Conservation (phyloP, 1,284 basidiomycete genomes). For the Ganoderma meredithae region DNA sequence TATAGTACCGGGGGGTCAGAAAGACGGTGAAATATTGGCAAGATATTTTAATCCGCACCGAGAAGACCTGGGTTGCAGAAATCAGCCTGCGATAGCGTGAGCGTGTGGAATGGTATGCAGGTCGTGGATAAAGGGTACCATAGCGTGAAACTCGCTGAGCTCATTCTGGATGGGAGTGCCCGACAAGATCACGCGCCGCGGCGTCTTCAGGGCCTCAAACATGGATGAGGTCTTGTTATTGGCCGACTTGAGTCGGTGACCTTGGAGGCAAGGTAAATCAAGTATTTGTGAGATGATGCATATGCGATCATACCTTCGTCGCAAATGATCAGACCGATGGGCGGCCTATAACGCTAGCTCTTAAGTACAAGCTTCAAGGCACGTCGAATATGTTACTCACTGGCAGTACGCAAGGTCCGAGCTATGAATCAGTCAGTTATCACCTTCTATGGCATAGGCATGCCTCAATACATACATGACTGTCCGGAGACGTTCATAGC, state of each 20-base stretch:
- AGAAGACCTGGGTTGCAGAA: constrained; percentile 94
- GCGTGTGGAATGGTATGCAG: constrained; percentile 2
- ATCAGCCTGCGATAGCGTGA: constrained; percentile 64
- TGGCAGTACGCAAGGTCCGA: constrained; percentile 69
- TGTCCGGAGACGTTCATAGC: constrained; percentile 90
- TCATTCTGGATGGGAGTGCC: constrained; percentile 99
- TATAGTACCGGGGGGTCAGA: neutral
- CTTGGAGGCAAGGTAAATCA: constrained; percentile 47
- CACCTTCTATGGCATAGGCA: constrained; percentile 9
- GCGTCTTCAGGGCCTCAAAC: constrained; percentile 83
- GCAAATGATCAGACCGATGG: constrained; percentile 93
- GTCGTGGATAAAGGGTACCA: constrained; percentile 58
- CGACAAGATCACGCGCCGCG: constrained; percentile 86
- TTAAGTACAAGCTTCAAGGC: neutral
- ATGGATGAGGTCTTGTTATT: constrained; percentile 92
- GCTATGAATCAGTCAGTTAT: constrained; percentile 43
- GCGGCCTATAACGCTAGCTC: constrained; percentile 60
- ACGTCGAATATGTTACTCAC: constrained; percentile 38
- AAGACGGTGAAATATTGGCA: neutral
- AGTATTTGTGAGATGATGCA: neutral
- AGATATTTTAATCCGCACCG: constrained; percentile 52
- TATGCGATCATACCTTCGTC: constrained; percentile 79
- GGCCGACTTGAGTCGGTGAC: constrained; percentile 93
- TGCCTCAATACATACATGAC: constrained; percentile 63
- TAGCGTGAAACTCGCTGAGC: constrained; percentile 93